phyloP scores from a whole-genome alignment of 768 basidiomycete species.

The Mycena rosella region DNA sequence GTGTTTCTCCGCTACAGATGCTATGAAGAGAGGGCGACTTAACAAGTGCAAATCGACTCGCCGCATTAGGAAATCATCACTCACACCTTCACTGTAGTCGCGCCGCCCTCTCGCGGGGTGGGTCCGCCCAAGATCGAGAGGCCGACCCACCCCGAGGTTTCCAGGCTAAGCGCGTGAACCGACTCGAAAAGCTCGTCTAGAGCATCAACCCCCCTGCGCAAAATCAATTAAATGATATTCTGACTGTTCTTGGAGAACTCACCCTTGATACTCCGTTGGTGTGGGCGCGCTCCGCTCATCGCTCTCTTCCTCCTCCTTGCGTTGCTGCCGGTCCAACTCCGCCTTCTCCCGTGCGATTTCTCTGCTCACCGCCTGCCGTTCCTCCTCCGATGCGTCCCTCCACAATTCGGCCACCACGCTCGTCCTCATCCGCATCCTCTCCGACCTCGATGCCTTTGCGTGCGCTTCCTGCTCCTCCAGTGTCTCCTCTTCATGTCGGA shows the following conservation, averaged over 20 bases:
- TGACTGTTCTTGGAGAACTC: too few species aligned
- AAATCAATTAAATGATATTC: not conserved
- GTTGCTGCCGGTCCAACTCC: not conserved
- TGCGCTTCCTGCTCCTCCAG: not conserved
- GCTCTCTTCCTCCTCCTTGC: not conserved
- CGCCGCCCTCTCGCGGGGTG: not conserved
- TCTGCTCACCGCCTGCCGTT: not conserved
- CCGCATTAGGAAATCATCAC: not conserved
- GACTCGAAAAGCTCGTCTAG: not conserved
- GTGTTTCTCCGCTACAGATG: too few species aligned
- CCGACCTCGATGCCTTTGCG: not conserved
- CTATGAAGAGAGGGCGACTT: too few species aligned
- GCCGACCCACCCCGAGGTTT: not conserved
- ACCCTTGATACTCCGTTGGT: not conserved
- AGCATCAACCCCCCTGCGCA: not conserved
- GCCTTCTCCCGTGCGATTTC: not conserved
- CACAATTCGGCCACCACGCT: not conserved
- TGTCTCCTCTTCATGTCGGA: not conserved
- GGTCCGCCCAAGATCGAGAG: too few species aligned
- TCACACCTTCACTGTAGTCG: not conserved
- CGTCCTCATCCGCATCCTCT: not conserved
- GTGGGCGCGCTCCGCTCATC: not conserved
- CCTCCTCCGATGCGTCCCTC: not conserved
- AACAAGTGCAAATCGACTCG: too few species aligned
- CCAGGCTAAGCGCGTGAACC: not conserved